Conservation (phyloP, 441 rosid genomes). For the Croton laevigatus region DNA sequence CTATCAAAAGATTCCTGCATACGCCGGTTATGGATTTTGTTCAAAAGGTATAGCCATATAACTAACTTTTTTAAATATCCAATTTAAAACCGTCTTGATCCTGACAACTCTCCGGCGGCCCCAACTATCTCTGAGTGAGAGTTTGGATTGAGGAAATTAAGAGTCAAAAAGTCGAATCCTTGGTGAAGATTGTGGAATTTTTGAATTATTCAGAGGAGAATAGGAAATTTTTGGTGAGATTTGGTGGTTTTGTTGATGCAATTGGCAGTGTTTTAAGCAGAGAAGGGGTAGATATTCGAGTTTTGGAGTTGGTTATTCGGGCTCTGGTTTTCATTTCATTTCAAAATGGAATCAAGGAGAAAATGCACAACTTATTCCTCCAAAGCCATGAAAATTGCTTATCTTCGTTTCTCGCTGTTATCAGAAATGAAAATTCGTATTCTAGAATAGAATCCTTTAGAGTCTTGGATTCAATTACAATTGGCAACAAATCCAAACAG, state of each 20-base stretch:
- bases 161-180: slow-evolving; percentile 18
- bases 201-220: slow-evolving; percentile 43
- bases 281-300: slow-evolving; percentile 26
- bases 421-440: slow-evolving; percentile 35
- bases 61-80: neutral
- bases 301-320: slow-evolving; percentile 33
- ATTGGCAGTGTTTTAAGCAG: slow-evolving; percentile 39
- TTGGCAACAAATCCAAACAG: slow-evolving; percentile 40
- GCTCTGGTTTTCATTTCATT: slow-evolving; percentile 40
- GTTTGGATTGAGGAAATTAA: slow-evolving; percentile 26
- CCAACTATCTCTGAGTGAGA: slow-evolving; percentile 19
- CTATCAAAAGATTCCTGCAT: slow-evolving; percentile 39
- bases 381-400: slow-evolving; percentile 33
- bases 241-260: slow-evolving; percentile 37
- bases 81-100: slow-evolving; percentile 2
- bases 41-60: slow-evolving; percentile 32
- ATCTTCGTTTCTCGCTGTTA: slow-evolving; percentile 34
- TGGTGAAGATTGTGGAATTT: slow-evolving; percentile 40
- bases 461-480: slow-evolving; percentile 42
- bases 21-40: slow-evolving; percentile 25
- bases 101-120: neutral
- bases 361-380: slow-evolving; percentile 24
- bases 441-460: slow-evolving; percentile 43
- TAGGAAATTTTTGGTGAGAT: slow-evolving; percentile 36
- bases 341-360: slow-evolving; percentile 37